Evolutionary conservation across 2,329 filamentous ascomycete species (phyloP).

Genomic region (Hypomyces rosellus): DNA sequence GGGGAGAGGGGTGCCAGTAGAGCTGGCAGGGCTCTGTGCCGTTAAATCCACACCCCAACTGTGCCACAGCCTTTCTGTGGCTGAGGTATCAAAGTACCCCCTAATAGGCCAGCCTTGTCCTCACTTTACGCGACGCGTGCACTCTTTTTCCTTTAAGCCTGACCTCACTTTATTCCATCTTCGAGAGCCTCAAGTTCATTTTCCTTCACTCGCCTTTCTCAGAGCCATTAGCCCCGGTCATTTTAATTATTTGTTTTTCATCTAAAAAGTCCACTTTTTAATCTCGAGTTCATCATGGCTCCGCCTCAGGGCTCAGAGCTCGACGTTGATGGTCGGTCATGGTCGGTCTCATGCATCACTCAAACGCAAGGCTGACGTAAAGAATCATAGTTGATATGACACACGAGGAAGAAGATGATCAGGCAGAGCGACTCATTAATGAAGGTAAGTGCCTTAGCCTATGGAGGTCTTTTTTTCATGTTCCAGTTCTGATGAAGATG

Average conservation of each 20-base stretch:
- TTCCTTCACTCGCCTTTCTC: too few relatives aligned
- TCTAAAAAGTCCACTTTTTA: background rate
- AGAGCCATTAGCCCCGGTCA: background rate
- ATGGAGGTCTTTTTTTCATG: background rate
- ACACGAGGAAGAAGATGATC: conserved; percentile 64
- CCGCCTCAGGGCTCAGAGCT: conserved; percentile 29
- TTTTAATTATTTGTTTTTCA: background rate
- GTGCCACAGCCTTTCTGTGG: background rate
- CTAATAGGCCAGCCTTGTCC: background rate
- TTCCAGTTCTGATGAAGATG: conserved; percentile 5
- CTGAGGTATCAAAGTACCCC: background rate
- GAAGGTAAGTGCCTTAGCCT: conserved; percentile 53
- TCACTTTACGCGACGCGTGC: conserved; percentile 35
- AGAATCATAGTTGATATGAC: conserved; percentile 28
- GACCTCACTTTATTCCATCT: too few relatives aligned
- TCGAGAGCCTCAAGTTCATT: background rate
- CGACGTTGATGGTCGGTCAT: conserved; percentile 30
- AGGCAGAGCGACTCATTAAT: conserved; percentile 85
- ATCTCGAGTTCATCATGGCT: conserved; percentile 23
- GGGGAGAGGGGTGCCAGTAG: background rate
- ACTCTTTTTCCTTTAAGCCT: background rate
- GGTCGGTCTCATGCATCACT: background rate
- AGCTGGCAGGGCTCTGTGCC: too few relatives aligned
- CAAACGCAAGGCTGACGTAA: background rate
- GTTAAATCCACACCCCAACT: too few relatives aligned